A percentile compares a stretch with the other conserved stretches of the same genome.
Evolutionary conservation across 208 protist species (phyloP).

Genomic region (Angomonas ambiguus): DNA sequence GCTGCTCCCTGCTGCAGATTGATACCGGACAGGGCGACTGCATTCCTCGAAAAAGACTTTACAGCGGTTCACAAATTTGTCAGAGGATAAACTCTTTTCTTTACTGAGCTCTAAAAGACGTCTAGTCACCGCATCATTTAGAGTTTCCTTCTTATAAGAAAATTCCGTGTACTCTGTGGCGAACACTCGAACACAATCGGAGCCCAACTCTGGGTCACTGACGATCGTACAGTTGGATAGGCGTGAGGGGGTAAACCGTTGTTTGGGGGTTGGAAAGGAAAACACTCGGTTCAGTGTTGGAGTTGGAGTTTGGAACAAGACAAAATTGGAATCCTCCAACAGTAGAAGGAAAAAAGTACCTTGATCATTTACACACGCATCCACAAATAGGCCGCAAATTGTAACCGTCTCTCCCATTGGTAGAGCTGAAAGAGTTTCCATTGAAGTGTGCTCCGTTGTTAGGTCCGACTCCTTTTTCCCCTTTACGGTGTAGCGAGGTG

Average conservation of each 20-base stretch:
- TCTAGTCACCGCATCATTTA: neutral
- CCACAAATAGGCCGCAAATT: conserved; percentile 52
- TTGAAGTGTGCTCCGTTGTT: conserved; percentile 2
- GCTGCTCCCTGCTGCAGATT: too few species aligned
- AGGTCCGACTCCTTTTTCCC: neutral
- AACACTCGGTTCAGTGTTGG: conserved; percentile 32
- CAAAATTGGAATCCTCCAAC: conserved; percentile 37
- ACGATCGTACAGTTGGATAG: conserved; percentile 55
- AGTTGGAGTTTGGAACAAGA: conserved; percentile 53
- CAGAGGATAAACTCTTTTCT: neutral
- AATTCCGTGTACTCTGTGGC: conserved; percentile 66
- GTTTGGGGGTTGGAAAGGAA: conserved; percentile 25
- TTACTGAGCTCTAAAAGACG: neutral
- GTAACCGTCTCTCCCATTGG: conserved; percentile 38
- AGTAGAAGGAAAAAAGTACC: conserved; percentile 38
- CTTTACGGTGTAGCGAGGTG: conserved; percentile 27
- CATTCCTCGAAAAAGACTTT: neutral
- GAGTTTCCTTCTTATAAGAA: conserved; percentile 3
- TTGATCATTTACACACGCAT: conserved; percentile 17
- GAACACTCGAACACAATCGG: conserved; percentile 61
- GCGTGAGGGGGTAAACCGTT: conserved; percentile 25
- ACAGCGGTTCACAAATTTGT: neutral
- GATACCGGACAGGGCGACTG: neutral
- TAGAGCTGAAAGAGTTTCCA: neutral
- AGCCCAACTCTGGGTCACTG: conserved; percentile 38